These are phyloP conservation scores for Oryza meridionalis DNA, from an alignment of 176 grass and related monocot genomes.

Conservation along the genomic window DNA sequence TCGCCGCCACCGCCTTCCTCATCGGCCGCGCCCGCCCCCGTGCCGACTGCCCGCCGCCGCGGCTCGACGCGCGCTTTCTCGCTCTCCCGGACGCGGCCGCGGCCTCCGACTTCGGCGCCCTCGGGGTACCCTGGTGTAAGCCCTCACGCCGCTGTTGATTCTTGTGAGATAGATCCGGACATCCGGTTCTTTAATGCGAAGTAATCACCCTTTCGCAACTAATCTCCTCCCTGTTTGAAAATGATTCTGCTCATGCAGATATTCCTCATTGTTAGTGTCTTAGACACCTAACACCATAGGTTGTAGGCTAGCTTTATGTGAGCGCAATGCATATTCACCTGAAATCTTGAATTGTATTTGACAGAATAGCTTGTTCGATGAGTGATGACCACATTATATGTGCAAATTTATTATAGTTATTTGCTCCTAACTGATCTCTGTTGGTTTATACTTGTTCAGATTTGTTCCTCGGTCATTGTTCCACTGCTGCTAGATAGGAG, in stretches of 20 bases:
- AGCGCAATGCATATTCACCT: neutral
- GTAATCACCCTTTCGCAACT: neutral
- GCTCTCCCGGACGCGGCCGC: slow-evolving; percentile 42
- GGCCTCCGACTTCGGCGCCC: slow-evolving; percentile 83
- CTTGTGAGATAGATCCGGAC: slow-evolving; percentile 13
- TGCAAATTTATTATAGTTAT: neutral
- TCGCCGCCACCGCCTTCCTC: slow-evolving; percentile 49
- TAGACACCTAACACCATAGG: neutral
- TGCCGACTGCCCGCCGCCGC: slow-evolving; percentile 36
- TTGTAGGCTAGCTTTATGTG: neutral
- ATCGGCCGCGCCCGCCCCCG: slow-evolving; percentile 42
- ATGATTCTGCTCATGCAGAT: neutral
- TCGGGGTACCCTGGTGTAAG: slow-evolving; percentile 98
- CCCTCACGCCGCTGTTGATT: neutral
- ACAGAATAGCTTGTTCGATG: neutral
- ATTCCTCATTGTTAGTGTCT: neutral
- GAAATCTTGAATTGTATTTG: slow-evolving; percentile 20
- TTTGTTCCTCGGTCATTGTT: neutral
- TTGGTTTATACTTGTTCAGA: neutral
- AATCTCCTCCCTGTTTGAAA: neutral
- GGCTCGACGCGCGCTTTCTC: slow-evolving; percentile 56
- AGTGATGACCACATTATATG: neutral
- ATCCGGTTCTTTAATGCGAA: neutral
- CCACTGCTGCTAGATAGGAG: neutral
- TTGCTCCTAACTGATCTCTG: neutral